Evolutionary conservation across 2,329 filamentous ascomycete species (phyloP).

Genomic region (Fusarium caatingaense): DNA sequence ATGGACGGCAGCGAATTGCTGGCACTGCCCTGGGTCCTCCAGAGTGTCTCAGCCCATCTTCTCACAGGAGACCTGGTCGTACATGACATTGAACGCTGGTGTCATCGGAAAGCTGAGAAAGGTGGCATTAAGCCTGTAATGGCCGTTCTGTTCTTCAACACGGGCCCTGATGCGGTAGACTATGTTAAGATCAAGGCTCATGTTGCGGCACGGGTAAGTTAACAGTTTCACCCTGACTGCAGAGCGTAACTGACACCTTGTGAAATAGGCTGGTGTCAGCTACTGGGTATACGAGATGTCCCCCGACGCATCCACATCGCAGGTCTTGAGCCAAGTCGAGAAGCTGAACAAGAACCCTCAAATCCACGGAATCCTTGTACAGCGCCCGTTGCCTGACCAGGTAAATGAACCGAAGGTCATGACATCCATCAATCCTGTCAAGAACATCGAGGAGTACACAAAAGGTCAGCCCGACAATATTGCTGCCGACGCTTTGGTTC

Average conservation of each 20-base stretch:
- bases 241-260: neutral
- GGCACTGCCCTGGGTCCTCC: neutral
- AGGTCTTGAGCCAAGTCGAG: neutral
- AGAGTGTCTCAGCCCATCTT: neutral
- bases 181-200: conserved; percentile 7
- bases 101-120: neutral
- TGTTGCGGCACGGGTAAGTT: conserved; percentile 4
- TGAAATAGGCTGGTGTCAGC: neutral
- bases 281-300: conserved; percentile 12
- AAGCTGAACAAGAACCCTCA: neutral
- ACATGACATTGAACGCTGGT: conserved; percentile 2
- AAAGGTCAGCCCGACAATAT: neutral
- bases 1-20: neutral
- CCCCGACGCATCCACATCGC: neutral
- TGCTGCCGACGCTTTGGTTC: neutral
- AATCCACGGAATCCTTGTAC: conserved; percentile 4
- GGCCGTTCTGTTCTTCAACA: conserved; percentile 1
- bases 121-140: neutral
- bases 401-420: neutral
- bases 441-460: conserved; percentile 1
- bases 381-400: neutral
- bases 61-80: neutral
- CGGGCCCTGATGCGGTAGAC: neutral
- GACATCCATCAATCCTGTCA: neutral
- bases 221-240: neutral